Base-by-base conservation (phyloP, 164 flowering plant genomes). In the Vitis rupestris region DNA sequence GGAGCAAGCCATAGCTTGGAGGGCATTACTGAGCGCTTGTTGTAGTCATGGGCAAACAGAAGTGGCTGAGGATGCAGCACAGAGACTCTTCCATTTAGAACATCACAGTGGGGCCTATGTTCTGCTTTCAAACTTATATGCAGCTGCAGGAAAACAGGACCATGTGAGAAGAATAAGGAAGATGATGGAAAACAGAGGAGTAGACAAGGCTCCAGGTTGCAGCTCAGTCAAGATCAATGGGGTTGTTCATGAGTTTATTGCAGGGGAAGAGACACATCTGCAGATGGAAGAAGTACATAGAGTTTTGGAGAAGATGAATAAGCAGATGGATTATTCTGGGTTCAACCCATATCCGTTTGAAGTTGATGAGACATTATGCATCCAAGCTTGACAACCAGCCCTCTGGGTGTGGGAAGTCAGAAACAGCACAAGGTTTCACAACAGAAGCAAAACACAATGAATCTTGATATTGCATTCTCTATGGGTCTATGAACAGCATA, bases 171-270 rank as follows among this genome's bases (percentile, higher is more conserved):
- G 78, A 67, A 65, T 83, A 53, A 78, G 84, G 79, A 77, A 69
- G 59, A 62, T 71, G 76, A 88, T 87, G 92, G 79, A 74, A 67
- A 78, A 66, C 17, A 73, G 75, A 68, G 85, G 83, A 47, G 78
- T 90, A 1, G 76, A 82, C 31, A 87, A 90, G 79, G 73, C 67
- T 55, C 91, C 91, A 3, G 95, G 95, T 3, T 85, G 91, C 71
- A 90, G 91, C 78, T 86, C 83, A 15, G 72, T 88, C 62, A 82
- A 82, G 82, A 69, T 90, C 44, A 63, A 82, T 74, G 88, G 91
- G 19, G 64, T 56, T 27, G 82, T 83, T 70, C 84, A 86, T 57
- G 94, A 86, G 82, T 90, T 90, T 72, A 51, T 89, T 69, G 92
- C 94, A 7, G 89, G 90, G 50, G 92, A 86, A 72, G 83, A 74